Percentiles rank a stretch among this genome's conserved stretches.
Conservation (phyloP, 108 stramenopile species). For the Cyclotella atomus region DNA sequence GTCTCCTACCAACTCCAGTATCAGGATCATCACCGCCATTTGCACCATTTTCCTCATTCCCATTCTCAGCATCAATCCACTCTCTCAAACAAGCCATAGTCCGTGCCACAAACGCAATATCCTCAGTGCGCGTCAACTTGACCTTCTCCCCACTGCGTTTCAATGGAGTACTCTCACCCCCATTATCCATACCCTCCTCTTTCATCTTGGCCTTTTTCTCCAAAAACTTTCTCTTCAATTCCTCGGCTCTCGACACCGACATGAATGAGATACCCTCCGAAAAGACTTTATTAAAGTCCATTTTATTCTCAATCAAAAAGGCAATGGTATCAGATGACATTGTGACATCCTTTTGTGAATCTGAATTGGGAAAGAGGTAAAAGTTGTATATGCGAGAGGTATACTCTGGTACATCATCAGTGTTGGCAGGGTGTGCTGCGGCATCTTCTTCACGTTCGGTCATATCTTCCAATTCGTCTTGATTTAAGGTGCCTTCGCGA, state of each 20-base stretch:
- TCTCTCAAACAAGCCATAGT: conserved; percentile 80
- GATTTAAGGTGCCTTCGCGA: conserved; percentile 46
- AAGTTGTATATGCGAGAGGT: conserved; percentile 74
- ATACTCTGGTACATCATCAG: conserved; percentile 28
- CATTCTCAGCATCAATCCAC: conserved; percentile 77
- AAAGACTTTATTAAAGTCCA: conserved; percentile 71
- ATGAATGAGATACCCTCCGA: conserved; percentile 68
- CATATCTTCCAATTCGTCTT: conserved; percentile 46
- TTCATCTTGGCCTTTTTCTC: conserved; percentile 21
- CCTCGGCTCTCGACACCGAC: conserved; percentile 42
- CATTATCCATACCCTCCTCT: background rate
- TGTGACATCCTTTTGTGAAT: conserved; percentile 57
- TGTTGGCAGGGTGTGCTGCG: background rate
- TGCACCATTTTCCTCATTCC: conserved; percentile 15
- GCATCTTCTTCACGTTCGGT: conserved; percentile 41
- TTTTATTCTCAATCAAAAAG: conserved; percentile 72
- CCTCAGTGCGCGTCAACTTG: conserved; percentile 41
- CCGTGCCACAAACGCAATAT: conserved; percentile 66
- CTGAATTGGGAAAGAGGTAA: conserved; percentile 72
- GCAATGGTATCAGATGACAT: conserved; percentile 67
- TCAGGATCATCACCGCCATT: background rate
- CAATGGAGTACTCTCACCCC: background rate
- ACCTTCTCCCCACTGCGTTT: conserved; percentile 19
- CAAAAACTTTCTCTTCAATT: conserved; percentile 46
- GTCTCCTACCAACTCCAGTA: background rate